These are phyloP conservation scores for Cadophora sp. DNA, from an alignment of 2,329 filamentous ascomycete species.

Conservation along the genomic window DNA sequence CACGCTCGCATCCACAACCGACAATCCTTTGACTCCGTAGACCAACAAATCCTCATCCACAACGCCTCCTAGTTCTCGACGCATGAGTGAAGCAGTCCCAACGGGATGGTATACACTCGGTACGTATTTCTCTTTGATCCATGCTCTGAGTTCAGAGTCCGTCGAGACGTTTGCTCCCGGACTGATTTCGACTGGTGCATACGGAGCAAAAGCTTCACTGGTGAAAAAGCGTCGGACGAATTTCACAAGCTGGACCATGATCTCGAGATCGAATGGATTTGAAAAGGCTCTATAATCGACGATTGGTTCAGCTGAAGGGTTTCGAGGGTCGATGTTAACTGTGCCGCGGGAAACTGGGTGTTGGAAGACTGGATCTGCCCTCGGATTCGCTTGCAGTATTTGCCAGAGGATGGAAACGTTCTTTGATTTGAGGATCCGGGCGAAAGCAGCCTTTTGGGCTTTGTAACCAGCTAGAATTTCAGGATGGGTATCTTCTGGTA, in stretches of 20 bases:
- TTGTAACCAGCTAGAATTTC: slow-evolving; percentile 35
- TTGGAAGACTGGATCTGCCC: slow-evolving; percentile 46
- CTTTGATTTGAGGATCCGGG: slow-evolving; percentile 29
- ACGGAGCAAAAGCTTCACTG: slow-evolving; percentile 29
- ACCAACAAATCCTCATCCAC: slow-evolving; percentile 38
- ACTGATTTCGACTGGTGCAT: slow-evolving; percentile 14
- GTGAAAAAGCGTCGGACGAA: slow-evolving; percentile 38
- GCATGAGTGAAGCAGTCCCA: slow-evolving; percentile 38
- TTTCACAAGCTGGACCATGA: slow-evolving; percentile 33
- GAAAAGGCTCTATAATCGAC: slow-evolving; percentile 52
- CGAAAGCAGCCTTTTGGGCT: slow-evolving; percentile 33
- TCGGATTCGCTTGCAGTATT: not conserved
- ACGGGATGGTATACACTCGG: slow-evolving; percentile 37
- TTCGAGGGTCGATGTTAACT: slow-evolving; percentile 57
- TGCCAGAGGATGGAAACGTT: slow-evolving; percentile 33
- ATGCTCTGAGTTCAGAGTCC: slow-evolving; percentile 28
- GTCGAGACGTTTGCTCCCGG: slow-evolving; percentile 31
- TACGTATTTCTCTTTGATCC: slow-evolving; percentile 30
- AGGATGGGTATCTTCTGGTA: slow-evolving; percentile 30
- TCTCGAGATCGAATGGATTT: slow-evolving; percentile 36
- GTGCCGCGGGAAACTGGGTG: slow-evolving; percentile 63
- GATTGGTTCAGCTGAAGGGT: slow-evolving; percentile 49
- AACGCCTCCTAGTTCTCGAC: slow-evolving; percentile 36
- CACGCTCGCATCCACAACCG: slow-evolving; percentile 39
- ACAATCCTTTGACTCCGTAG: slow-evolving; percentile 37